Evolutionary conservation across 306 rosid genomes (phyloP).

Genomic region (Cajanus cajan): DNA sequence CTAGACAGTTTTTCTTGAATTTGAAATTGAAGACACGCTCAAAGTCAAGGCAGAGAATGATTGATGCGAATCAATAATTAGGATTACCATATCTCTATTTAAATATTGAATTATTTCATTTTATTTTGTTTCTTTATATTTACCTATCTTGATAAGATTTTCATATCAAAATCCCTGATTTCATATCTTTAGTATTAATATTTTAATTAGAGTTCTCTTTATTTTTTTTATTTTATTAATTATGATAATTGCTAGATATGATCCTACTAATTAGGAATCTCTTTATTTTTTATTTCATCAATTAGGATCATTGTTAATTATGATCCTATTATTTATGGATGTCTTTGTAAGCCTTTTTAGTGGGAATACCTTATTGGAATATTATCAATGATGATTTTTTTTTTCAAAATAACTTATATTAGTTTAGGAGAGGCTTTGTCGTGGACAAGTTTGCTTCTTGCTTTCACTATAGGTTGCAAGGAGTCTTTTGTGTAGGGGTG

Average conservation of each 20-base stretch:
- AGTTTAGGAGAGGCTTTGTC: too few relatives aligned
- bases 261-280: background rate
- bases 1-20: too few relatives aligned
- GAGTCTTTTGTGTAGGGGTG: too few relatives aligned
- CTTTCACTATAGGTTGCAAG: too few relatives aligned
- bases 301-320: background rate
- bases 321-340: too few relatives aligned
- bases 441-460: too few relatives aligned
- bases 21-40: background rate
- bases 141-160: background rate
- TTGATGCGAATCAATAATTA: background rate
- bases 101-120: background rate
- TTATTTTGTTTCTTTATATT: background rate
- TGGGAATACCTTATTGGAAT: too few relatives aligned
- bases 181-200: background rate
- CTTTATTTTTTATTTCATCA: background rate
- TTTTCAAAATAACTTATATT: too few relatives aligned
- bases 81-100: background rate
- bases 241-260: background rate
- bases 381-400: too few relatives aligned
- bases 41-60: background rate
- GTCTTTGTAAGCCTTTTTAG: too few relatives aligned
- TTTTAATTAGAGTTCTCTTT: too few relatives aligned
- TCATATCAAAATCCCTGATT: background rate
- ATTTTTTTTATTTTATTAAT: too few relatives aligned